Percentiles rank a stretch among this genome's conserved stretches.
These are phyloP conservation scores for Croton setiger DNA, from an alignment of 441 rosid species.

Conservation along the genomic window DNA sequence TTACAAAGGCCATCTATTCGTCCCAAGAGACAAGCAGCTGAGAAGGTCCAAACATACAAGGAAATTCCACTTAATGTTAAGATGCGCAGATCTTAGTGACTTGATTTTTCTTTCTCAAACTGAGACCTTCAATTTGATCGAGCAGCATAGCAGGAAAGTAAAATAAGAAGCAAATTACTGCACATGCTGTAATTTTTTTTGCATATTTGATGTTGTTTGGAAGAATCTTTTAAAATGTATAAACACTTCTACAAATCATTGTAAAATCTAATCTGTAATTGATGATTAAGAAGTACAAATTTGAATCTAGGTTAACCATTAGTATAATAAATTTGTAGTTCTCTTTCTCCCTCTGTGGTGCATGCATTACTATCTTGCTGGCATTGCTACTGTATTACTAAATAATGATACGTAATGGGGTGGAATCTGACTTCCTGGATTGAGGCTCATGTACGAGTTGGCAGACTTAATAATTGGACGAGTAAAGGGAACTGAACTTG, in stretches of 20 bases:
- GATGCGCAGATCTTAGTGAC: slow-evolving; percentile 46
- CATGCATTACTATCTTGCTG: no score
- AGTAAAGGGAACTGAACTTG: background rate
- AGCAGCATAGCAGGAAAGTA: slow-evolving; percentile 13
- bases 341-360: background rate
- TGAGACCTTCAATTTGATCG: slow-evolving; percentile 6
- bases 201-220: no score
- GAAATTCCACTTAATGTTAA: slow-evolving; percentile 51
- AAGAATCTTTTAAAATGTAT: background rate
- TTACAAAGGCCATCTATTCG: slow-evolving; percentile 44
- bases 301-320: background rate
- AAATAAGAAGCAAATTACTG: background rate
- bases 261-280: slow-evolving; percentile 9
- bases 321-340: background rate
- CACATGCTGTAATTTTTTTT: slow-evolving; percentile 3
- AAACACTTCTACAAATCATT: slow-evolving; percentile 13
- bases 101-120: background rate
- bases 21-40: slow-evolving; percentile 50
- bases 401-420: background rate
- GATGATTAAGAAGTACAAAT: slow-evolving; percentile 11
- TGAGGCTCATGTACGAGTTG: background rate
- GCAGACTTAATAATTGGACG: background rate
- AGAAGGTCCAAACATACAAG: slow-evolving; percentile 62
- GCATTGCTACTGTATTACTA: background rate
- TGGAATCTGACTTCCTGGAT: background rate